Base-by-base conservation (phyloP, 192 early-diverging fungal genomes). In the Lobulomyces angularis region DNA sequence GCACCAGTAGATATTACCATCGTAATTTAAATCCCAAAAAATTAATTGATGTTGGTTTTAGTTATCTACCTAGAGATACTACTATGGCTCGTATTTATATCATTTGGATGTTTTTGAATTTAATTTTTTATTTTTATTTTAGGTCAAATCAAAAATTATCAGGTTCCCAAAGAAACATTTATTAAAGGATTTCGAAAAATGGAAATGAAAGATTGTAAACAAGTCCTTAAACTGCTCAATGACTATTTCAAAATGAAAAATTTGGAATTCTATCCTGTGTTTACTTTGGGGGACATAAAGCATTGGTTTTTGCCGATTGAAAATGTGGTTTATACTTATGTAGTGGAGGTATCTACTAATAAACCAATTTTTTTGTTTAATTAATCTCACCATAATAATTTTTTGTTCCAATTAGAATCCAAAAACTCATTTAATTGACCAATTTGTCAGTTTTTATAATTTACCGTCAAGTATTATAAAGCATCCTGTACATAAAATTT, bases 361-460 rank as follows among this genome's bases (percentile, higher is more conserved):
- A 1, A 35, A 8, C 41, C 2, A 20, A 35, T 35, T 21, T 21
- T 37, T 19, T 8, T 47, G 29, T 26, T 35, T 32, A 7, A 22
- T 51, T 49, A 4, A 35, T 16, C 1, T 4, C 22, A 6, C 32
- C 29, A 29, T 33, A 26, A 21, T n/a, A 12, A 5, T 22, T 43
- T 25, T 28, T 11, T 35, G 31, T 27, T 45, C 17, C 24, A 41
- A n/a, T 11, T 36, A 62, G 53, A 66, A 74, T 31, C 64, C 58
- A 40, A 48, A 75, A 50, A 47, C 69, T 0, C 59, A 75, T 26
- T 59, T 71, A 32, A 60, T 98, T 44, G 81, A 81, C 1, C 84
- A 96, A 50, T 88, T 98, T 48, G 67, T 88, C 43, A 88, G 89
- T 3, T 98, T 93, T 68, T 98, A 96, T 65, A 80, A 76, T 49